phyloP scores from a whole-genome alignment of 768 basidiomycete genomes.

The Hericium erinaceus region DNA sequence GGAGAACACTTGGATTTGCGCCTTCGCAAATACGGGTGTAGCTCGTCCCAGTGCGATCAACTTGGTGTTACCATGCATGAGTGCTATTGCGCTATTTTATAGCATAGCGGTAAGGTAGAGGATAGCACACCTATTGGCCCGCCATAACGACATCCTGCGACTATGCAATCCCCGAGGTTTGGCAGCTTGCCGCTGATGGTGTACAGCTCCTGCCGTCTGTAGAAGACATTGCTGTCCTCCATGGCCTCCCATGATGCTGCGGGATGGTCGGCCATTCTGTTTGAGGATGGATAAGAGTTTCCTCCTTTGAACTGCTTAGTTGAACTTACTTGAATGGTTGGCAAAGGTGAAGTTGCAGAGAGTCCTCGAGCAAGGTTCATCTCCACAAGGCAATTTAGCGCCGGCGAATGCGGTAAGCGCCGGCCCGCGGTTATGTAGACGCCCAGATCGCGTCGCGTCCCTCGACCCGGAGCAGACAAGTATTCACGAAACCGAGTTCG shows the following conservation, averaged over 20 bases:
- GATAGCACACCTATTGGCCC: constrained; percentile 71
- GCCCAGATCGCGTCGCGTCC: too few species aligned
- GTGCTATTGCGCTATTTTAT: constrained; percentile 36
- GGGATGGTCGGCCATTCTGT: constrained; percentile 52
- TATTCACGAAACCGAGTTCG: too few species aligned
- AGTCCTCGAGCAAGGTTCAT: too few species aligned
- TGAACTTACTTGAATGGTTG: background rate
- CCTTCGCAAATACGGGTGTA: constrained; percentile 50
- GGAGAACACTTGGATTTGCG: constrained; percentile 84
- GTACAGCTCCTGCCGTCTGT: constrained; percentile 78
- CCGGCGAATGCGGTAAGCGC: too few species aligned
- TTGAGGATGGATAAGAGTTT: background rate
- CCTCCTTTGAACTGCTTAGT: background rate
- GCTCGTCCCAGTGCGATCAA: constrained; percentile 60
- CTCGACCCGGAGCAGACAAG: too few species aligned
- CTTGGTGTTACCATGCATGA: constrained; percentile 81
- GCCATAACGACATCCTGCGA: constrained; percentile 77
- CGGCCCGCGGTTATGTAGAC: too few species aligned
- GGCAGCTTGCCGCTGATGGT: constrained; percentile 71
- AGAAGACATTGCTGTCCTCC: constrained; percentile 82
- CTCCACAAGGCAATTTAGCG: too few species aligned
- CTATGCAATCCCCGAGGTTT: constrained; percentile 67
- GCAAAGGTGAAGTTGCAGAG: too few species aligned
- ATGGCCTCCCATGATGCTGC: constrained; percentile 87
- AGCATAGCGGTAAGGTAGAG: background rate